These are phyloP conservation scores for Lactarius evosmus DNA, from an alignment of 768 basidiomycete species.

Conservation along the genomic window DNA sequence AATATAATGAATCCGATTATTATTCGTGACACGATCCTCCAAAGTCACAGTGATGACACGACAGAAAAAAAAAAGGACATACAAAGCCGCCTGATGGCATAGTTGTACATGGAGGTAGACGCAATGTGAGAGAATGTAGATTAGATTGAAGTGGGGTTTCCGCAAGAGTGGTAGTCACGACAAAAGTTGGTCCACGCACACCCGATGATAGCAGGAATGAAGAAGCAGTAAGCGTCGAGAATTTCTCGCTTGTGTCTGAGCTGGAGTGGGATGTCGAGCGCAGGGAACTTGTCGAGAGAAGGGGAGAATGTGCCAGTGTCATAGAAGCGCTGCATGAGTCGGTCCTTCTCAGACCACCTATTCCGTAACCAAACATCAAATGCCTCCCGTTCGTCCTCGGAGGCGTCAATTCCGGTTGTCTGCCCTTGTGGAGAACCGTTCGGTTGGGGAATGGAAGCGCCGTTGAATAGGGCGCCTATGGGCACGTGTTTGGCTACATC, in stretches of 20 bases:
- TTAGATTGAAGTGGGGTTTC: neutral
- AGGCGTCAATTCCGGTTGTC: slow-evolving; percentile 34
- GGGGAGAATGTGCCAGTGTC: slow-evolving; percentile 46
- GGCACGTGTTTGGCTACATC: slow-evolving; percentile 65
- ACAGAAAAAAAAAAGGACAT: neutral
- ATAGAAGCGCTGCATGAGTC: slow-evolving; percentile 64
- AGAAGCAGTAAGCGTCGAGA: slow-evolving; percentile 67
- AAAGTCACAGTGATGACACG: neutral
- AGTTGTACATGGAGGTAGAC: neutral
- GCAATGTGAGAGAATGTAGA: neutral
- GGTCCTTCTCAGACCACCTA: slow-evolving; percentile 86
- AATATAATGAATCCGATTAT: neutral
- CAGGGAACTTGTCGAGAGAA: slow-evolving; percentile 29
- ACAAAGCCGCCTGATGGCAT: no score
- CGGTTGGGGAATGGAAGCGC: slow-evolving; percentile 35
- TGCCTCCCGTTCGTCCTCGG: slow-evolving; percentile 35
- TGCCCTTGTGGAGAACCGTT: slow-evolving; percentile 36
- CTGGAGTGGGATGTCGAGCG: slow-evolving; percentile 57
- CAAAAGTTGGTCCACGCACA: slow-evolving; percentile 42
- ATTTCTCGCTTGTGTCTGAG: slow-evolving; percentile 54
- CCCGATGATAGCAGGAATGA: slow-evolving; percentile 52
- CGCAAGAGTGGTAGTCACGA: neutral
- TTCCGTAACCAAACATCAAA: slow-evolving; percentile 85
- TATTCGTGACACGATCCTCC: neutral
- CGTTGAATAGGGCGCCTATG: slow-evolving; percentile 54